Conservation (phyloP, 495 filamentous ascomycete genomes). For the Geoglossum glabrum region DNA sequence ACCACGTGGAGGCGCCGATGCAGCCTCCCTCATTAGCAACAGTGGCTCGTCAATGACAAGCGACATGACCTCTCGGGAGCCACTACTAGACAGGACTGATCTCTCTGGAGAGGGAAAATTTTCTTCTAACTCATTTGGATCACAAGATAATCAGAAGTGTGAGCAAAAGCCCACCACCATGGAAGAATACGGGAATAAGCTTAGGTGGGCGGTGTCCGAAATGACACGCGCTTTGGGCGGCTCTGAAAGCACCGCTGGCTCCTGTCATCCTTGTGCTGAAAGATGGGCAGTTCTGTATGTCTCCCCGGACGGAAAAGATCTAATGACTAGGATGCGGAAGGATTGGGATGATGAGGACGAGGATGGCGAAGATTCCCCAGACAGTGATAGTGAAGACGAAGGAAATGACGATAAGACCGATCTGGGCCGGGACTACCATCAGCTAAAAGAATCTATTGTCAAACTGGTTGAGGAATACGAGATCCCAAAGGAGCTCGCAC, state of each 20-base stretch:
- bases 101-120: conserved; percentile 3
- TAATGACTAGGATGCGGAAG: conserved; percentile 53
- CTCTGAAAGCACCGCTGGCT: conserved; percentile 34
- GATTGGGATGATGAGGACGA: conserved; percentile 46
- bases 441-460: conserved; percentile 59
- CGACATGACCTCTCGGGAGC: conserved; percentile 43
- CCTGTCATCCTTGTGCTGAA: conserved; percentile 53
- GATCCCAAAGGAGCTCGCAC: conserved; percentile 38
- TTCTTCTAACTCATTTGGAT: neutral
- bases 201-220: conserved; percentile 38
- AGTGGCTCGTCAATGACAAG: conserved; percentile 48
- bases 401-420: conserved; percentile 41
- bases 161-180: conserved; percentile 11
- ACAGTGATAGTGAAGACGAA: conserved; percentile 49
- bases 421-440: conserved; percentile 63
- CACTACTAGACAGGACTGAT: conserved; percentile 32
- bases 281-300: conserved; percentile 60
- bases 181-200: conserved; percentile 22
- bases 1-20: neutral
- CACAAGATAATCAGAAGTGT: conserved; percentile 1
- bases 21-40: conserved; percentile 41
- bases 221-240: conserved; percentile 39
- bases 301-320: conserved; percentile 42
- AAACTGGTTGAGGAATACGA: conserved; percentile 69
- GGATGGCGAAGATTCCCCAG: conserved; percentile 38